These are phyloP conservation scores for Halteria grandinella DNA, from an alignment of 73 alveolate genomes.

Conservation along the genomic window DNA sequence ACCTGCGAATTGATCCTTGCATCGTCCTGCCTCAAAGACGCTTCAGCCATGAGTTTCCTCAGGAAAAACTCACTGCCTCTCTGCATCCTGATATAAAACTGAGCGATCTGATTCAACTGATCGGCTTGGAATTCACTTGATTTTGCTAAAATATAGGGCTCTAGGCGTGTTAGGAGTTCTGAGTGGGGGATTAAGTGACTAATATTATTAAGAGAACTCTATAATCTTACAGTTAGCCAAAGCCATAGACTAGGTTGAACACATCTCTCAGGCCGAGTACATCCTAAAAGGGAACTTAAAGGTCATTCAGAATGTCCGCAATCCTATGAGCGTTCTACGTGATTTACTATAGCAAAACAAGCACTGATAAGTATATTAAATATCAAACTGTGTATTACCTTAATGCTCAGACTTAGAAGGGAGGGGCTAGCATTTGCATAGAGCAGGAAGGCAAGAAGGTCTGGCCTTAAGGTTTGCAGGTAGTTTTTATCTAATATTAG, in stretches of 20 bases:
- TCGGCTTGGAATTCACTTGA: not conserved
- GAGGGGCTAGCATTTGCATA: not conserved
- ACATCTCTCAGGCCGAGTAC: not conserved
- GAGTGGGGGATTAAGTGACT: slow-evolving; percentile 45
- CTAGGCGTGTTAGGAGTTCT: slow-evolving; percentile 1
- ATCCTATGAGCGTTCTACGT: not conserved
- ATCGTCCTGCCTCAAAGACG: slow-evolving; percentile 8
- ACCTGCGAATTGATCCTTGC: too few relatives aligned
- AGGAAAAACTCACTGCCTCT: slow-evolving; percentile 2
- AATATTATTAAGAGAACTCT: not conserved
- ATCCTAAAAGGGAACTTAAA: not conserved
- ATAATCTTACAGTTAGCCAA: slow-evolving; percentile 23
- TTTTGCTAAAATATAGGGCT: slow-evolving; percentile 6
- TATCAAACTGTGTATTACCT: too few relatives aligned
- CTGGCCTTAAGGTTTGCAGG: not conserved
- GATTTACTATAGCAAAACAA: not conserved
- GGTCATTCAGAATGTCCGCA: not conserved
- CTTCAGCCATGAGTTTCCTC: slow-evolving; percentile 5
- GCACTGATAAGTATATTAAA: not conserved
- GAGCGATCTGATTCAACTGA: slow-evolving; percentile 13
- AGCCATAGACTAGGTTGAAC: slow-evolving; percentile 5
- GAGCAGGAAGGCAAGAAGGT: not conserved
- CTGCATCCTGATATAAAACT: not conserved
- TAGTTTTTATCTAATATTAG: not conserved
- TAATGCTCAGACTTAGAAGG: not conserved